Percentiles rank a stretch among this genome's conserved stretches.
Conservation (phyloP, 2,329 filamentous ascomycete genomes). For the Coniosporium tulheliwenetii region DNA sequence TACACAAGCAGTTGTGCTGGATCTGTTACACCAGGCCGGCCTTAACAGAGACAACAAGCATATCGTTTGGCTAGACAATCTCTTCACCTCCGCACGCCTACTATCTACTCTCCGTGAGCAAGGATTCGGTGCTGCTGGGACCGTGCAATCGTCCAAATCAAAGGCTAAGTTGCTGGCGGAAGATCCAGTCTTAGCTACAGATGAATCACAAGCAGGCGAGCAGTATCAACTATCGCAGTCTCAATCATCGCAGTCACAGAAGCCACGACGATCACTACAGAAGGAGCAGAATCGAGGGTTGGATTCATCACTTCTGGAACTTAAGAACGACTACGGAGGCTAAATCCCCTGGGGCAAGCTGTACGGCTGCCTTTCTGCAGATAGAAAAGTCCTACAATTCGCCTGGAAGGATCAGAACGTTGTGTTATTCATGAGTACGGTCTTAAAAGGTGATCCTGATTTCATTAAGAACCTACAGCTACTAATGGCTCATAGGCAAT, state of each 20-base stretch:
- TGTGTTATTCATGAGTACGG: background rate
- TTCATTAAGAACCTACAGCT: too few relatives aligned
- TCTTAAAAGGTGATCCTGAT: background rate
- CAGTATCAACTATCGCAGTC: background rate
- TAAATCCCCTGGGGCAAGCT: background rate
- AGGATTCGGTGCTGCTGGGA: background rate
- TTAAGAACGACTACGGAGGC: background rate
- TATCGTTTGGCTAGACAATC: background rate
- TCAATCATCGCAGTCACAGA: background rate
- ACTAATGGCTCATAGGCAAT: too few relatives aligned
- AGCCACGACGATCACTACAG: background rate
- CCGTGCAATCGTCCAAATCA: background rate
- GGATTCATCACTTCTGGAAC: background rate
- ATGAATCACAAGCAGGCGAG: background rate
- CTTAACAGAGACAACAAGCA: background rate
- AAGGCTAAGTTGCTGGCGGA: background rate
- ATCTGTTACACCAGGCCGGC: background rate
- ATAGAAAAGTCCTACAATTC: background rate
- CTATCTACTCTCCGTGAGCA: background rate
- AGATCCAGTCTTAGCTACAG: background rate
- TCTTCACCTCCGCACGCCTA: background rate
- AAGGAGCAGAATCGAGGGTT: background rate
- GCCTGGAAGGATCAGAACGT: background rate
- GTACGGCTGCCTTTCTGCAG: background rate
- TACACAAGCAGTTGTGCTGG: background rate